phyloP scores from a whole-genome alignment of 805 yeast species.

The Yarrowia keelungensis region DNA sequence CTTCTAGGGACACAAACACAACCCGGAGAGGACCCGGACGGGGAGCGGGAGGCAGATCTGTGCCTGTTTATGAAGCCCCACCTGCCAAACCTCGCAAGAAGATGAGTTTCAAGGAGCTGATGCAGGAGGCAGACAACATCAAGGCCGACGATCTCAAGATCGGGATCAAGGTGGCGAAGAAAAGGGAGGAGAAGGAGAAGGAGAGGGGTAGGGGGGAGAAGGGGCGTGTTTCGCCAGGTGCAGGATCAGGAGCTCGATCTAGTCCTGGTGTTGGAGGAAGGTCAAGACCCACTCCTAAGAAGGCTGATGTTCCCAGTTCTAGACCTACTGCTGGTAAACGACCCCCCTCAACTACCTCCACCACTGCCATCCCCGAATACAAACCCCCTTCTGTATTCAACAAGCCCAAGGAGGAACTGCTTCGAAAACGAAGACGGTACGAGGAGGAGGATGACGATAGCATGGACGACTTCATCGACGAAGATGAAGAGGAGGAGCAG shows the following conservation, averaged over 20 bases:
- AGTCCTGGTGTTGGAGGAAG: not conserved
- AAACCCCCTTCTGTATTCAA: constrained; percentile 58
- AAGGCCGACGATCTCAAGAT: constrained; percentile 58
- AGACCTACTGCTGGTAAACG: constrained; percentile 2
- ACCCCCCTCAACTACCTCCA: constrained; percentile 2
- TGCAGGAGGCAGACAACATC: constrained; percentile 70
- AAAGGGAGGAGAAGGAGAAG: constrained; percentile 29
- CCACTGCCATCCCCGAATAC: not conserved
- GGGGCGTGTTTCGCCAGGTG: not conserved
- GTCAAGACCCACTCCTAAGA: too few relatives aligned
- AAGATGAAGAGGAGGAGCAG: constrained; percentile 44
- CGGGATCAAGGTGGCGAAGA: constrained; percentile 51
- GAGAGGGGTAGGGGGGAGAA: constrained; percentile 13
- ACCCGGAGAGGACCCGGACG: constrained; percentile 15
- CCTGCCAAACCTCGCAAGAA: constrained; percentile 47
- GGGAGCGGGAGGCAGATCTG: constrained; percentile 5
- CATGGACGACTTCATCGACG: constrained; percentile 43
- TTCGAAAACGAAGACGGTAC: constrained; percentile 62
- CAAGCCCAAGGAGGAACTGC: constrained; percentile 53
- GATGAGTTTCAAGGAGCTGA: constrained; percentile 68
- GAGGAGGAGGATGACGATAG: constrained; percentile 51
- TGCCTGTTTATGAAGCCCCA: constrained; percentile 2
- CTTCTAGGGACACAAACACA: not conserved
- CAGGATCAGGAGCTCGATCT: not conserved
- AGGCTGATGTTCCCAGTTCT: too few relatives aligned